These are phyloP conservation scores for Trichoderma guizhouense DNA, from an alignment of 2,329 filamentous ascomycete genomes.

Conservation along the genomic window DNA sequence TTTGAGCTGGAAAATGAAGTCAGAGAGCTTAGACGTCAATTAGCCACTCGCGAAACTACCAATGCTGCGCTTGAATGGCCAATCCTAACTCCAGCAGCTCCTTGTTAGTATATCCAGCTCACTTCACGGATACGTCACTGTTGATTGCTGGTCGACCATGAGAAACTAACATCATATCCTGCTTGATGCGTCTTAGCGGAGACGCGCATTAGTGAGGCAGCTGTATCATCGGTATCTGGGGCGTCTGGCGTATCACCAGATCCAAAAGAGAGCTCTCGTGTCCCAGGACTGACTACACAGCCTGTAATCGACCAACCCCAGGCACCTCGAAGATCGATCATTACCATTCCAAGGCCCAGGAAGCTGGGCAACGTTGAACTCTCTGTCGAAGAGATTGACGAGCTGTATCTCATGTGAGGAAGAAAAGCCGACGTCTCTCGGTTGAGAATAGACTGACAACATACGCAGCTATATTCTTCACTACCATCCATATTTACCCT, in stretches of 20 bases:
- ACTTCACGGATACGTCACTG: background rate
- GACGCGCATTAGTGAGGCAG: background rate
- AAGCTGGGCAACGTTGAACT: slow-evolving; percentile 7
- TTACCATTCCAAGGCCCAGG: background rate
- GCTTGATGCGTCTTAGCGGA: background rate
- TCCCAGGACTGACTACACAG: slow-evolving; percentile 1
- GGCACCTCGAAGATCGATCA: background rate
- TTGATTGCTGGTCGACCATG: background rate
- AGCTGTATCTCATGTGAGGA: background rate
- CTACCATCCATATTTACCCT: slow-evolving; percentile 2
- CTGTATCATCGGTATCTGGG: background rate
- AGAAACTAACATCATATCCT: background rate
- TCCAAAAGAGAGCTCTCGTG: slow-evolving; percentile 2
- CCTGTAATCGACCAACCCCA: slow-evolving; percentile 8
- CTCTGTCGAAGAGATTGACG: slow-evolving; percentile 9
- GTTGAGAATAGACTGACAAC: background rate
- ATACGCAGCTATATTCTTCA: background rate
- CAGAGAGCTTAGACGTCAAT: background rate
- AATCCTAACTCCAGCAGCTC: background rate
- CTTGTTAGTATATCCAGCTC: background rate
- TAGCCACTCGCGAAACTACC: background rate
- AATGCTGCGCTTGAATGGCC: background rate
- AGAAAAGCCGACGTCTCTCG: background rate
- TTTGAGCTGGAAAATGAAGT: slow-evolving; percentile 12
- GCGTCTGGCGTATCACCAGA: background rate